These are phyloP conservation scores for Artemisia argyi DNA, from an alignment of 129 eudicot species.

Conservation along the genomic window DNA sequence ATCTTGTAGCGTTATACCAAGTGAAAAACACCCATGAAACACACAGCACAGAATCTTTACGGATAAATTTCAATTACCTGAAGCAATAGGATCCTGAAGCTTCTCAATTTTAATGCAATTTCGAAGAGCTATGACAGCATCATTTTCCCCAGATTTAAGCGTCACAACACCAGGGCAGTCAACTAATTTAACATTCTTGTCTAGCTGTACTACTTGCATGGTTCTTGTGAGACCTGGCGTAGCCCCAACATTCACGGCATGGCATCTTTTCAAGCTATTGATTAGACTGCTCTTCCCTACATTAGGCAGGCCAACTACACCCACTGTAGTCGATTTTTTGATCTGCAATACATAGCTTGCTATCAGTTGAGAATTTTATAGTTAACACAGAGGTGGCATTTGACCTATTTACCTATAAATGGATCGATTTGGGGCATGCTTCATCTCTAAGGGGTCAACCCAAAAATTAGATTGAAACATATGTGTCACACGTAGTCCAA, in stretches of 20 bases:
- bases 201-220: slow-evolving; percentile 94
- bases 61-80: slow-evolving; percentile 50
- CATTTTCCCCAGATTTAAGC: slow-evolving; percentile 68
- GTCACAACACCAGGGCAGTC: slow-evolving; percentile 98
- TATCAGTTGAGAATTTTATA: not conserved
- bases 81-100: slow-evolving; percentile 72
- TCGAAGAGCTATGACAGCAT: slow-evolving; percentile 72
- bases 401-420: not conserved
- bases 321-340: slow-evolving; percentile 79
- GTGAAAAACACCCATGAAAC: not conserved
- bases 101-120: slow-evolving; percentile 92
- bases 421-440: not conserved
- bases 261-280: slow-evolving; percentile 92
- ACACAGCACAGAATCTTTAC: not conserved
- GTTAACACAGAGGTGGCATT: not conserved
- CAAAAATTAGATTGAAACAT: no score
- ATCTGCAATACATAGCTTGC: slow-evolving; percentile 46
- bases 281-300: slow-evolving; percentile 98
- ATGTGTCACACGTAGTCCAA: no score
- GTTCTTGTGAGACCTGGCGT: slow-evolving; percentile 94
- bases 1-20: no score
- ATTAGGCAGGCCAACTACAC: slow-evolving; percentile 89
- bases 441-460: not conserved
- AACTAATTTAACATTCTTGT: slow-evolving; percentile 75
- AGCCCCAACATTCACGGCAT: slow-evolving; percentile 84